These are phyloP conservation scores for Gracilaria domingensis DNA, from an alignment of 23 red algal genomes.

Conservation along the genomic window DNA sequence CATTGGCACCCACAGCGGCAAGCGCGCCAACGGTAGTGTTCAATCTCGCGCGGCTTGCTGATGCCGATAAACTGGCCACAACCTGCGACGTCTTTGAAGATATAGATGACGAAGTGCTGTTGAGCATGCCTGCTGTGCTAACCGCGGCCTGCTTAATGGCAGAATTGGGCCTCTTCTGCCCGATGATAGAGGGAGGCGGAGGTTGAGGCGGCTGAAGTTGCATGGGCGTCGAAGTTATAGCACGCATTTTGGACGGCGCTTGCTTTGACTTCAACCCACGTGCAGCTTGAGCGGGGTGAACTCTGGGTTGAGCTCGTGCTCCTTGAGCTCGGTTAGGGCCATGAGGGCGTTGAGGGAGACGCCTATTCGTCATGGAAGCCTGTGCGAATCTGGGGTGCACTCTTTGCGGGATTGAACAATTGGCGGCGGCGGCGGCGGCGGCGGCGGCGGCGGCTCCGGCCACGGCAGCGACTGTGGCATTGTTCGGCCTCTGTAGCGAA, in stretches of 20 bases:
- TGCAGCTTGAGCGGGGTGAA: conserved; percentile 33
- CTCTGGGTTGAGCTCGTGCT: neutral
- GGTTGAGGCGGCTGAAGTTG: conserved; percentile 31
- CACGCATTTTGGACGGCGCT: neutral
- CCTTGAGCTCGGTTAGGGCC: neutral
- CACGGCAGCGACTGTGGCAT: conserved; percentile 38
- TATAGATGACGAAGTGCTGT: conserved; percentile 2
- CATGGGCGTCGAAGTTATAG: conserved; percentile 8
- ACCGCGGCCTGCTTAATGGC: conserved; percentile 14
- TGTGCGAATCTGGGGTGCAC: conserved; percentile 1
- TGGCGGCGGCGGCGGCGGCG: conserved; percentile 10
- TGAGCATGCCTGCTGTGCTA: neutral
- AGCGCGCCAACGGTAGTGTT: conserved; percentile 16
- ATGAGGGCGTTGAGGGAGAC: neutral
- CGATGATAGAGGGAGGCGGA: neutral
- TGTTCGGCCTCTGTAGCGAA: conserved; percentile 4
- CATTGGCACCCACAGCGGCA: conserved; percentile 6
- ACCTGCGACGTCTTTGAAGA: conserved; percentile 20
- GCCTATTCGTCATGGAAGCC: neutral
- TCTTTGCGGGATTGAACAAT: neutral
- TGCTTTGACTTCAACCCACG: conserved; percentile 16
- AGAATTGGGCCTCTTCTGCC: conserved; percentile 25
- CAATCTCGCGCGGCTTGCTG: conserved; percentile 30
- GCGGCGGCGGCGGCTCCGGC: conserved; percentile 24
- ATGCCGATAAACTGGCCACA: neutral